Conservation (phyloP, 768 basidiomycete species). For the Gelatoporia subvermispora region DNA sequence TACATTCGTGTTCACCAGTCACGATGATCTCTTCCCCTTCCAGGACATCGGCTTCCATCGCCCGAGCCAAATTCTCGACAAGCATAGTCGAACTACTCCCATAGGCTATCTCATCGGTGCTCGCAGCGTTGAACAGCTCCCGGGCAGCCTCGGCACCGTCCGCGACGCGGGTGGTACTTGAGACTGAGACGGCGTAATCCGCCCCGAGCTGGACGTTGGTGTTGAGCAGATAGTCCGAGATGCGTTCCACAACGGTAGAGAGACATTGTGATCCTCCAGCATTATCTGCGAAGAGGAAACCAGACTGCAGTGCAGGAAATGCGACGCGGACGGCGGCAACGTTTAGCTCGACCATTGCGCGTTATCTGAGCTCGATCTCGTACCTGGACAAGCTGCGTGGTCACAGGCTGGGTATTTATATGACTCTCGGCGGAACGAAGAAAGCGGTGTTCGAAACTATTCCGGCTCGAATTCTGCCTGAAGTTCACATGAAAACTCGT, state of each 20-base stretch:
- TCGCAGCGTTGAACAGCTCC: slow-evolving; percentile 61
- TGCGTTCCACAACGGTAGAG: slow-evolving; percentile 48
- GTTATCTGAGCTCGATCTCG: too few species aligned
- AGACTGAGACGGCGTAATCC: slow-evolving; percentile 54
- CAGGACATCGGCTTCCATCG: slow-evolving; percentile 49
- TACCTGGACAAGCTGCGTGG: too few species aligned
- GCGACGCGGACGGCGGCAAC: slow-evolving; percentile 47
- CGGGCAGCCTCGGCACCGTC: slow-evolving; percentile 49
- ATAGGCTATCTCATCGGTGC: slow-evolving; percentile 59
- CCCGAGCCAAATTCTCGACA: slow-evolving; percentile 63
- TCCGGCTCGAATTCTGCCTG: not conserved
- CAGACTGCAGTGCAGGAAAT: slow-evolving; percentile 57
- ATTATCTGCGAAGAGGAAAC: slow-evolving; percentile 70
- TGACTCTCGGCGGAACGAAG: too few species aligned
- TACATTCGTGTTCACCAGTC: slow-evolving; percentile 80
- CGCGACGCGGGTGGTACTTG: slow-evolving; percentile 45
- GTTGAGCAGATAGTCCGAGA: slow-evolving; percentile 64
- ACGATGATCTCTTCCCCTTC: slow-evolving; percentile 70
- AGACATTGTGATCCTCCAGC: slow-evolving; percentile 71
- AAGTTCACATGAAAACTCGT: not conserved
- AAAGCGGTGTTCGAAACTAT: not conserved
- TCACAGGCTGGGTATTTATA: too few species aligned
- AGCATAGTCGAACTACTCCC: slow-evolving; percentile 65
- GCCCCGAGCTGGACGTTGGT: slow-evolving; percentile 75
- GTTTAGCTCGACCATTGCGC: slow-evolving; percentile 15